Base-by-base conservation (phyloP, 371 early-diverging fungal genomes). In the Mucor irregularis region DNA sequence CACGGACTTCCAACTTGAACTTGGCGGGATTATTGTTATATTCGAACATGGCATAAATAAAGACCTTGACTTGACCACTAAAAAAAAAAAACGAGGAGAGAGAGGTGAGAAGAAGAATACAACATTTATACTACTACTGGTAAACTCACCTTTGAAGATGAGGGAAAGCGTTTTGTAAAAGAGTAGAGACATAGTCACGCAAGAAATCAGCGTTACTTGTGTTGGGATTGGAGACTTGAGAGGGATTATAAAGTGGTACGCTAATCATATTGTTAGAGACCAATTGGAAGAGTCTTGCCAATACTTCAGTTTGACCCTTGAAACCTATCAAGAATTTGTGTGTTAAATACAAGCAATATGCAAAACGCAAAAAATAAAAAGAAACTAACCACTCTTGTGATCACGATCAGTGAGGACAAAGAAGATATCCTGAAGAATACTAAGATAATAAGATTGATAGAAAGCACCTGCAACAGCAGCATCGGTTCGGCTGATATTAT, bases 341-440 rank as follows among this genome's bases (percentile, higher is more conserved):
- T 13, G 3, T 24, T 22, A 34, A 34, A 34, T 34, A 14, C 10
- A 34, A 14, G n/a, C 35, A 5, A 10, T 6, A 4, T 14, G 10
- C 3, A 11, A 11, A 10, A 34, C 35, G 30, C 35, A 26, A 51
- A 22, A 42, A 26, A 35, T 33, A 26, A 51, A 50, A n/a, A 2
- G 14, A 33, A 25, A 39, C 77, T 56, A 79, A 89, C 97, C 97
- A 69, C 93, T 90, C 84, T 97, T 98, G 82, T 99, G 98, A 66
- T 95, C 95, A 47, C 90, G 84, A 80, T 95, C 97, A 3, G 97
- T 96, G 45, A 99, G 79, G 3, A 99, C 97, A 61, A 88, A 97
- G 71, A 99, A 95, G 28, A 98, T 84, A 64, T 97, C 98, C 76
- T 94, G 93, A 50, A 98, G 76, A 35, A 98, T 74, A 66, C 81